Evolutionary conservation across 1,284 basidiomycete species (phyloP).

Genomic region (Pterula multifida): DNA sequence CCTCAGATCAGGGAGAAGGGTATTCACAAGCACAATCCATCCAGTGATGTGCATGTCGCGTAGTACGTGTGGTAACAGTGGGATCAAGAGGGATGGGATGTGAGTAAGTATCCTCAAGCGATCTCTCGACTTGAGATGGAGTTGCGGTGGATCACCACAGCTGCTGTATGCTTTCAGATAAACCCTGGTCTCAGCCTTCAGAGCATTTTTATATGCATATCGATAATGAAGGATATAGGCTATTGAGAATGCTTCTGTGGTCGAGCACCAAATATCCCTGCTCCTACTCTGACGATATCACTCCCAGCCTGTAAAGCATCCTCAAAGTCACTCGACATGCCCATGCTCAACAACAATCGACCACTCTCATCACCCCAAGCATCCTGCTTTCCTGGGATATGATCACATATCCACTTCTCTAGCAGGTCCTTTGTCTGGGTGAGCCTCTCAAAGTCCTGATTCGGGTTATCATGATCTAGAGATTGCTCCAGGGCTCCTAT

Average conservation of each 20-base stretch:
- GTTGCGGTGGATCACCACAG: too few relatives aligned
- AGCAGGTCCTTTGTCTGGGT: conserved; percentile 52
- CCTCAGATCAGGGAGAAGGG: too few relatives aligned
- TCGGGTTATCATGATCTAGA: conserved; percentile 46
- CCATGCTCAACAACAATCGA: conserved; percentile 82
- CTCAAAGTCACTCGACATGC: conserved; percentile 95
- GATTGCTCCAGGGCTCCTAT: conserved; percentile 80
- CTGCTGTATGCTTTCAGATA: too few relatives aligned
- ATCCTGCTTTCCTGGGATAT: conserved; percentile 19
- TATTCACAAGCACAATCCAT: too few relatives aligned
- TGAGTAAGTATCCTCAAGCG: too few relatives aligned
- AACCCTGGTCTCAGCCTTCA: too few relatives aligned
- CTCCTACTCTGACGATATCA: conserved; percentile 85
- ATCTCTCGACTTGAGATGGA: too few relatives aligned
- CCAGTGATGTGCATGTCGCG: too few relatives aligned
- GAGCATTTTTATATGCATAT: too few relatives aligned
- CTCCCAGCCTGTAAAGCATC: conserved; percentile 78
- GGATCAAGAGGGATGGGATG: too few relatives aligned
- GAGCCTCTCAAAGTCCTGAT: conserved; percentile 76
- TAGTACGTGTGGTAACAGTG: too few relatives aligned
- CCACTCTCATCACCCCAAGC: conserved; percentile 44
- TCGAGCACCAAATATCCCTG: conserved; percentile 78
- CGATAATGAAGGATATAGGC: too few relatives aligned
- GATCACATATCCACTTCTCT: conserved; percentile 27
- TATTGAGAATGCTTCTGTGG: background rate